A percentile compares a stretch with the other conserved stretches of the same genome.
Evolutionary conservation across 1,284 basidiomycete species (phyloP).

Genomic region (Cryptococcus sp.): DNA sequence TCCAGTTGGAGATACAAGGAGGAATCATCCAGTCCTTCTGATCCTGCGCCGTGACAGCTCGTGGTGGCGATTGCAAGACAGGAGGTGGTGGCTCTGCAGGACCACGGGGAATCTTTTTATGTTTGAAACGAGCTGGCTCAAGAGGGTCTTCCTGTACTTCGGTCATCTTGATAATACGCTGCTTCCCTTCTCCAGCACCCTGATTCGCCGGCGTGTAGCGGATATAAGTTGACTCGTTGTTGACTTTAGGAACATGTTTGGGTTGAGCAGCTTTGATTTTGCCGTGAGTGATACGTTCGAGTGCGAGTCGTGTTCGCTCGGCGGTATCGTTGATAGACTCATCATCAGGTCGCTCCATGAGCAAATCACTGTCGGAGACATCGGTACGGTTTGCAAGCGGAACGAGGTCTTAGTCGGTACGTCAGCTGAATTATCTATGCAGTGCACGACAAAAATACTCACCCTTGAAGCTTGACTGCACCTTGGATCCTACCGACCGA

Average conservation of each 20-base stretch:
- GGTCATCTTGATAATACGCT: slow-evolving; percentile 98
- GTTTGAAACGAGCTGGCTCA: slow-evolving; percentile 95
- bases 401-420: slow-evolving; percentile 68
- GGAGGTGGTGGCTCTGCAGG: slow-evolving; percentile 95
- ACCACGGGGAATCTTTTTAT: slow-evolving; percentile 96
- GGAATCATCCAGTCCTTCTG: slow-evolving; percentile 99
- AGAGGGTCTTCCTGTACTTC: slow-evolving; percentile 96
- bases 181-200: slow-evolving; percentile 62
- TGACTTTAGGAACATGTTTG: slow-evolving; percentile 62
- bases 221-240: slow-evolving; percentile 81
- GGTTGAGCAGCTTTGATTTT: slow-evolving; percentile 98
- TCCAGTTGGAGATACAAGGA: slow-evolving; percentile 99
- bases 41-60: slow-evolving; percentile 93
- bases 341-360: slow-evolving; percentile 89
- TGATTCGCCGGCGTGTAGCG: slow-evolving; percentile 84
- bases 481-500: slow-evolving; percentile 75
- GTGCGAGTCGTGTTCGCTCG: slow-evolving; percentile 83
- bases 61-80: slow-evolving; percentile 91
- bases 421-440: slow-evolving; percentile 14
- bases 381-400: slow-evolving; percentile 89
- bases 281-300: slow-evolving; percentile 89
- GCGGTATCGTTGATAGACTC: slow-evolving; percentile 84
- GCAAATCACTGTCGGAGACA: slow-evolving; percentile 68
- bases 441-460: slow-evolving; percentile 12
- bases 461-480: slow-evolving; percentile 91